These are phyloP conservation scores for Macrolepiota fuliginosa DNA, from an alignment of 768 basidiomycete genomes.

Conservation along the genomic window DNA sequence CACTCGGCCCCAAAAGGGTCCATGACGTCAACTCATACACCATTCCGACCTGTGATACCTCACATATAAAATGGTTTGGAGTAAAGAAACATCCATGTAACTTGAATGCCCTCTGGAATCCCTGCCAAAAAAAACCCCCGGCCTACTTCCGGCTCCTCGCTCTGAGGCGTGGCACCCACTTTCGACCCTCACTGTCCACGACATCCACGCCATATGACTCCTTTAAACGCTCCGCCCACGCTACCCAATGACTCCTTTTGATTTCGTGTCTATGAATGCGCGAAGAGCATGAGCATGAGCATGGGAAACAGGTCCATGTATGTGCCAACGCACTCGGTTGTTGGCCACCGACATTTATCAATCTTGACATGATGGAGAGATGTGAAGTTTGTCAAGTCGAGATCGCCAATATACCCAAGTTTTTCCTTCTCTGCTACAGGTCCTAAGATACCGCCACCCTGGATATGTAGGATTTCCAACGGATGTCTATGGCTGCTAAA, in stretches of 20 bases:
- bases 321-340: neutral
- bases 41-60: no score
- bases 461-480: neutral
- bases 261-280: neutral
- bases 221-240: constrained; percentile 2
- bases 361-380: constrained; percentile 1
- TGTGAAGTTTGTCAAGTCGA: constrained; percentile 4
- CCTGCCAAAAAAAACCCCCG: no score
- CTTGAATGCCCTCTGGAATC: no score
- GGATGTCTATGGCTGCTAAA: constrained; percentile 5
- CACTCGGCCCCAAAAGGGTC: neutral
- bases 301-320: no score
- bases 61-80: no score
- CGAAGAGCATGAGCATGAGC: neutral
- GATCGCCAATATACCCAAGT: constrained; percentile 3
- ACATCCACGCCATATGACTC: constrained; percentile 1
- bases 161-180: constrained; percentile 2
- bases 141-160: neutral
- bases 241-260: constrained; percentile 3
- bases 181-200: neutral
- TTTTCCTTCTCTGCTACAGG: constrained; percentile 2
- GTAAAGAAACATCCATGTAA: no score
- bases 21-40: neutral
- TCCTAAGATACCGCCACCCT: neutral
- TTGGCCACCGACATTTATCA: neutral